These are phyloP conservation scores for Pyrenula aspistea DNA, from an alignment of 495 filamentous ascomycete genomes.

Conservation along the genomic window DNA sequence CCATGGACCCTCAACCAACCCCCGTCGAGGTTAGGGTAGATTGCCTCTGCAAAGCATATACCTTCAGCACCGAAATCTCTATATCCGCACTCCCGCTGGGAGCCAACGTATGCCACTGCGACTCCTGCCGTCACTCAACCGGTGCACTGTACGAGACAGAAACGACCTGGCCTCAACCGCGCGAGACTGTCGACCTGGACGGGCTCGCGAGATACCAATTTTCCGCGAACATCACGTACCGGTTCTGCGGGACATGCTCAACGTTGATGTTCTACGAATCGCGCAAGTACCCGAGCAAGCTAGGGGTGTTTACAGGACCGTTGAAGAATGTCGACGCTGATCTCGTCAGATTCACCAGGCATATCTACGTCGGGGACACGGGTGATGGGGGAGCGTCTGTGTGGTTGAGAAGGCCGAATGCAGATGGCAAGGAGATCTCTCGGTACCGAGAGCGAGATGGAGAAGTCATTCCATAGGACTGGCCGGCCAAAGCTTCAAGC, in stretches of 20 bases:
- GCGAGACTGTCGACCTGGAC: constrained; percentile 14
- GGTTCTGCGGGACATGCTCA: constrained; percentile 34
- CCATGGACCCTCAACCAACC: background rate
- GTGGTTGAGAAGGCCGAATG: constrained; percentile 15
- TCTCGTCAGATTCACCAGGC: constrained; percentile 21
- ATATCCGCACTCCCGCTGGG: constrained; percentile 13
- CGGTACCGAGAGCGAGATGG: background rate
- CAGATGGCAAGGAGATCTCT: constrained; percentile 13
- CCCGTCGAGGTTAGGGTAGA: background rate
- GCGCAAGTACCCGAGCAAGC: constrained; percentile 3
- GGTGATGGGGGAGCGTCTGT: constrained; percentile 27
- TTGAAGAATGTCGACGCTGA: constrained; percentile 14
- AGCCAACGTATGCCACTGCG: constrained; percentile 51
- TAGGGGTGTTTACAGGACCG: constrained; percentile 20
- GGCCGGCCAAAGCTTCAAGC: background rate
- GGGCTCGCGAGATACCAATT: constrained; percentile 23
- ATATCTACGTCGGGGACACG: constrained; percentile 32
- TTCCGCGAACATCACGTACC: constrained; percentile 9
- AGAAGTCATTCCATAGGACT: too few species aligned
- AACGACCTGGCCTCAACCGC: constrained; percentile 18
- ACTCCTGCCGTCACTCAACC: constrained; percentile 44
- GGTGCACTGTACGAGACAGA: constrained; percentile 41
- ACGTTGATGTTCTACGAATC: constrained; percentile 28
- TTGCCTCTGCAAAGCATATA: background rate
- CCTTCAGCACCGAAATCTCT: background rate